Base-by-base conservation (phyloP, 495 filamentous ascomycete genomes). In the Chaetomidium leptoderma region DNA sequence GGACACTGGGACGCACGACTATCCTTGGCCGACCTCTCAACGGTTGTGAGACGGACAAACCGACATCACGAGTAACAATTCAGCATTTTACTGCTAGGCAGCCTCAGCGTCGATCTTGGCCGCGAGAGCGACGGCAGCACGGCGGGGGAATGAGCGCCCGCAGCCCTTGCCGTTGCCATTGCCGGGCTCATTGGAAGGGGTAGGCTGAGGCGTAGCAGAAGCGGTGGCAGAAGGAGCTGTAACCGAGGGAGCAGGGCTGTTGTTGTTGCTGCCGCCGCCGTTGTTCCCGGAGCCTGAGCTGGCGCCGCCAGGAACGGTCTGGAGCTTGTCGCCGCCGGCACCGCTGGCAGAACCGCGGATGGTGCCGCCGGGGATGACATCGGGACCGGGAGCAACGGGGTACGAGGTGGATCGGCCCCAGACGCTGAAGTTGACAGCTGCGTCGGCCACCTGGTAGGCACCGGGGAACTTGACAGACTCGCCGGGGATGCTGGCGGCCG, bases 351-450 rank as follows among this genome's bases (percentile, higher is more conserved):
- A 48, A 14, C 45, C 45, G 26, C 45, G 45, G 26, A 48, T 48
- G n/a, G 45, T 48, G 29, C 45, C 45, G 45, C 45, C 45, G 26
- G 45, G 45, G n/a, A 48, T 48, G 26, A 49, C 46, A 13, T 33
- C 46, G 2, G 46, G 46, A n/a, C 46, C 46, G 6, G 42, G 42
- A 26, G 46, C 26, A 2, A 32, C 29, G 16, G 29, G n/a, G 30
- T 49, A 49, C 46, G 46, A 9, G 8, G 29, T 49, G 27, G 16
- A 32, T 6, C 46, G 29, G 27, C 46, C 46, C 29, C 29, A 49
- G 46, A 49, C 8, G 46, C 46, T 49, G 16, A 49, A 49, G 46
- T 49, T 49, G 27, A 49, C 16, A 17, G 29, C 16, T 3, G 27
- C 21, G 30, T 49, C 46, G 29, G 16, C 13, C 16, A n/a, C 2